A percentile compares a stretch with the other conserved stretches of the same genome.
Conservation (phyloP, 176 grass and related monocot genomes). For the Phoenix dactylifera region DNA sequence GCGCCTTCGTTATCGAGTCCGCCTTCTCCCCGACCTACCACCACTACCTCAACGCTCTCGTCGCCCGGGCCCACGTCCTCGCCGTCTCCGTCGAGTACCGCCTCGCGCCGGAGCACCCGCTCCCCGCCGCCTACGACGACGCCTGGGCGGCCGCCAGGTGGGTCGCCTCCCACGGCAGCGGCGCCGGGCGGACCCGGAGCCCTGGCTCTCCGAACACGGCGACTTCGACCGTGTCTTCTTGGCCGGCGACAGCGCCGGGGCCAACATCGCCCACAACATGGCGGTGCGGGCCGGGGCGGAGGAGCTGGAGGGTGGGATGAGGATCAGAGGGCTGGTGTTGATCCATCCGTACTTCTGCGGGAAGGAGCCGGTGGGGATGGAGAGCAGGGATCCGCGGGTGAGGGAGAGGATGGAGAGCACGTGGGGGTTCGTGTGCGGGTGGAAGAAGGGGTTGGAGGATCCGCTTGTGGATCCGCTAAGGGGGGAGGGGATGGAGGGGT, state of each 20-base stretch:
- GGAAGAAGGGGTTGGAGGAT: too few species aligned
- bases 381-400: slow-evolving; percentile 30
- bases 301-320: slow-evolving; percentile 18
- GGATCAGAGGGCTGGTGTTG: slow-evolving; percentile 40
- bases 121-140: slow-evolving; percentile 67
- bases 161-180: slow-evolving; percentile 32
- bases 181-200: slow-evolving; percentile 15
- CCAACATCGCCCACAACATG: slow-evolving; percentile 49
- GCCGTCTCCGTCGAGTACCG: slow-evolving; percentile 77
- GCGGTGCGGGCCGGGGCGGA: slow-evolving; percentile 24
- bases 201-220: slow-evolving; percentile 32
- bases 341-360: slow-evolving; percentile 72
- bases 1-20: slow-evolving; percentile 51
- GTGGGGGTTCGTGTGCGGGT: too few species aligned
- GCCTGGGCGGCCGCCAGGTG: slow-evolving; percentile 33
- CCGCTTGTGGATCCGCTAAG: too few species aligned
- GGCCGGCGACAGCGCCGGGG: slow-evolving; percentile 53
- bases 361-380: slow-evolving; percentile 42
- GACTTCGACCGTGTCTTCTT: slow-evolving; percentile 39
- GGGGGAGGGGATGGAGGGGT: too few species aligned
- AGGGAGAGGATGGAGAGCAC: too few species aligned
- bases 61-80: slow-evolving; percentile 31
- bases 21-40: slow-evolving; percentile 52
- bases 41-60: slow-evolving; percentile 59
- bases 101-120: slow-evolving; percentile 62